Evolutionary conservation across 2,329 filamentous ascomycete species (phyloP).

Genomic region (Alternaria dauci): DNA sequence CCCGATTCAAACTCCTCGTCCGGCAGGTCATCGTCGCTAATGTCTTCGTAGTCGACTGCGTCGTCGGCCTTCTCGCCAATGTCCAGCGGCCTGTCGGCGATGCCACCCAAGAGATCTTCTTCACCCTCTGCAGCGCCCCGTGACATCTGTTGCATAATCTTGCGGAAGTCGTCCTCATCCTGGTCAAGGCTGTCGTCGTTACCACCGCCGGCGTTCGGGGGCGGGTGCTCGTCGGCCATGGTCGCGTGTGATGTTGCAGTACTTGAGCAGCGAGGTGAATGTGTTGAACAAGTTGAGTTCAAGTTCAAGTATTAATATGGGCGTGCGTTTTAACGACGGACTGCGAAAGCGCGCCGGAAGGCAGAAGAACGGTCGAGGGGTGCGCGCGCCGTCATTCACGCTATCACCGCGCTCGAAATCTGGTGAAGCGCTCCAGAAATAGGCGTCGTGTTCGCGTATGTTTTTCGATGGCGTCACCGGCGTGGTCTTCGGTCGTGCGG

Average conservation of each 20-base stretch:
- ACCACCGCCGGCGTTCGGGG: constrained; percentile 15
- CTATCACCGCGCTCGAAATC: constrained; percentile 18
- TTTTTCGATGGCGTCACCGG: background rate
- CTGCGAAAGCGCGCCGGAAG: constrained; percentile 26
- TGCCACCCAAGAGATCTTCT: constrained; percentile 35
- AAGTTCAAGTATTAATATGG: constrained; percentile 7
- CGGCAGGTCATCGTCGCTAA: constrained; percentile 88
- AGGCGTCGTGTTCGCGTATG: background rate
- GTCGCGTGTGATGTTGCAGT: constrained; percentile 28
- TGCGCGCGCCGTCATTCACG: constrained; percentile 35
- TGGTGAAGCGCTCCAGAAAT: background rate
- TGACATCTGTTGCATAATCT: constrained; percentile 31
- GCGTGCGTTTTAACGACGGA: constrained; percentile 5
- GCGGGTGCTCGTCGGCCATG: constrained; percentile 33
- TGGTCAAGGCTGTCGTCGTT: constrained; percentile 30
- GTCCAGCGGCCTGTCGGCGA: constrained; percentile 52
- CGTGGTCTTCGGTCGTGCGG: background rate
- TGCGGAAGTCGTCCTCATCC: constrained; percentile 38
- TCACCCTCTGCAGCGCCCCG: constrained; percentile 30
- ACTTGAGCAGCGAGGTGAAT: background rate
- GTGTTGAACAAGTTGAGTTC: background rate
- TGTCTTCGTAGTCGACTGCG: constrained; percentile 89
- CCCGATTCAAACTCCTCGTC: constrained; percentile 65
- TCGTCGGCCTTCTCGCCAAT: constrained; percentile 84
- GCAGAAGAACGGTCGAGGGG: constrained; percentile 24